These are phyloP conservation scores for Sugiyamaella floridensis DNA, from an alignment of 805 yeast genomes.

Conservation along the genomic window DNA sequence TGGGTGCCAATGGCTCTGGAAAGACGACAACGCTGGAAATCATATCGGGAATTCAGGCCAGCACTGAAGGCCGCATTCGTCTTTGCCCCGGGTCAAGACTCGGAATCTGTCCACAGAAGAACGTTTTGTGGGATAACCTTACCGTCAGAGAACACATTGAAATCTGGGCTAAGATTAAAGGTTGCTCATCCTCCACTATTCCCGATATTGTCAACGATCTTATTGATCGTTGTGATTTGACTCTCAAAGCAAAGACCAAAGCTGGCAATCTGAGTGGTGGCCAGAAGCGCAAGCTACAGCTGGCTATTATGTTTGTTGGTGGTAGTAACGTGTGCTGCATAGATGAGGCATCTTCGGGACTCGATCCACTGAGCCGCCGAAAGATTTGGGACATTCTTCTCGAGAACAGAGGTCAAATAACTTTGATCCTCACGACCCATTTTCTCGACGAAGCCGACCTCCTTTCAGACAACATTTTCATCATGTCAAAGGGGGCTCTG, in stretches of 20 bases:
- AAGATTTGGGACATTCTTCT: slow-evolving; percentile 33
- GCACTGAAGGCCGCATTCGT: slow-evolving; percentile 23
- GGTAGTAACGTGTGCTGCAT: slow-evolving; percentile 31
- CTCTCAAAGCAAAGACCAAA: slow-evolving; percentile 18
- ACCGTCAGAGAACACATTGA: slow-evolving; percentile 30
- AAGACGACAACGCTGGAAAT: slow-evolving; percentile 34
- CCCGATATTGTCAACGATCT: slow-evolving; percentile 16
- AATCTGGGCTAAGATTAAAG: slow-evolving; percentile 31
- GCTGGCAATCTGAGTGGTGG: slow-evolving; percentile 30
- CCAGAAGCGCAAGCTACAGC: slow-evolving; percentile 32
- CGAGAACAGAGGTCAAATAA: slow-evolving; percentile 24
- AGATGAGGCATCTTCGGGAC: slow-evolving; percentile 35
- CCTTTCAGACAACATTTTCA: slow-evolving; percentile 30
- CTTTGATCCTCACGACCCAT: slow-evolving; percentile 31
- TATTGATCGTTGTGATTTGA: slow-evolving; percentile 27
- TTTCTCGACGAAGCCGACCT: slow-evolving; percentile 34
- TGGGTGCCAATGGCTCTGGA: slow-evolving; percentile 36
- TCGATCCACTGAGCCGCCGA: slow-evolving; percentile 32
- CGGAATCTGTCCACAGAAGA: slow-evolving; percentile 33
- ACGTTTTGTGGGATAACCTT: slow-evolving; percentile 32
- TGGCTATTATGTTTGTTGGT: slow-evolving; percentile 33
- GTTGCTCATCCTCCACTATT: slow-evolving; percentile 17
- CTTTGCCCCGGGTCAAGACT: slow-evolving; percentile 23
- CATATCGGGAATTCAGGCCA: slow-evolving; percentile 30
- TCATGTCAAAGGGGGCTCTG: slow-evolving; percentile 29